Base-by-base conservation (phyloP, 371 early-diverging fungal genomes). In the Capillidium heterosporum region DNA sequence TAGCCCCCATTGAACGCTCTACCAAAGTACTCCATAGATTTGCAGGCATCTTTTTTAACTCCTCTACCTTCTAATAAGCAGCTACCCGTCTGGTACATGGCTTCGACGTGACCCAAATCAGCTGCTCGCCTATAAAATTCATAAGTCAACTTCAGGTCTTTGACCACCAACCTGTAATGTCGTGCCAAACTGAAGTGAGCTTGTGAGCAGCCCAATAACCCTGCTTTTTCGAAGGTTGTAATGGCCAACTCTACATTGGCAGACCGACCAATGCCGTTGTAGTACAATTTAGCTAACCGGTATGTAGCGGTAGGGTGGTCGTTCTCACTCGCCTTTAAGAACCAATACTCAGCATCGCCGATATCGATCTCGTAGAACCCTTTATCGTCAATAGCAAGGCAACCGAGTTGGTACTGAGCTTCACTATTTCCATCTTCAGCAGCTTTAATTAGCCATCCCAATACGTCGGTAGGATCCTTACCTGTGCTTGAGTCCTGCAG, bases 51-150 rank as follows among this genome's bases (percentile, higher is more conserved):
- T 56, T 62, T 66, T 27, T 63, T 61, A 1, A 72, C 65, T 23
- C 89, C 87, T 35, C 82, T 74, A 24, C 91, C 91, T 53, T 82
- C 78, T 61, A 84, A 84, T 63, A 84, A 82, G 57, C 81, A 78
- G 62, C 77, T 78, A 27, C 85, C 88, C 1, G 89, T 66, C 21
- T 73, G 68, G 70, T 84, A 83, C 64, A 81, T 83, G 23, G 87
- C 89, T 58, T 80, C 80, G 41, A 79, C 75, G 66, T 84, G 84
- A 15, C 86, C 61, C 28, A 46, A 29, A 23, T 60, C 51, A 26
- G 59, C 47, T 46, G 66, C 59, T n/a, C n/a, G n/a, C n/a, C n/a
- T n/a, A n/a, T n/a, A n/a, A n/a, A n/a, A n/a, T n/a, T n/a, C n/a
- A n/a, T n/a, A n/a, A n/a, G n/a, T n/a, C n/a, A n/a, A n/a, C n/a